Evolutionary conservation across 371 early-diverging fungal genomes (phyloP).

Genomic region (Apophysomyces variabilis): DNA sequence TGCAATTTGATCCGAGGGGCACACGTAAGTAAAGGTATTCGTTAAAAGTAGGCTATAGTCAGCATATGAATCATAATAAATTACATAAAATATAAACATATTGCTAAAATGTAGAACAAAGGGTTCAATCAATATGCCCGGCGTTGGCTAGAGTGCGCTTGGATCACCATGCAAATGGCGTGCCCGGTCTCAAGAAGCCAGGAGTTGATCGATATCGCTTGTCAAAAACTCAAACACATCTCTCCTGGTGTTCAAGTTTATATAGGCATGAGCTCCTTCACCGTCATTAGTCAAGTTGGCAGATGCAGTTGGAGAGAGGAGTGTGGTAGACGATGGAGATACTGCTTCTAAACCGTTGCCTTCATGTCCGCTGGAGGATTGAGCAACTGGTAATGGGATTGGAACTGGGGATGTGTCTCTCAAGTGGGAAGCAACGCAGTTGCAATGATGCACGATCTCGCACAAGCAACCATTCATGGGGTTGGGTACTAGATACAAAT

Average conservation of each 20-base stretch:
- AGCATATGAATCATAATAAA: no score
- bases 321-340: background rate
- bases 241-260: background rate
- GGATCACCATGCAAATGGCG: no score
- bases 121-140: background rate
- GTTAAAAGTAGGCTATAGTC: no score
- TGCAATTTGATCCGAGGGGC: no score
- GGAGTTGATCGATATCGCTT: background rate
- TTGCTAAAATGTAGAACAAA: background rate
- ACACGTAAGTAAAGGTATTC: no score
- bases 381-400: no score
- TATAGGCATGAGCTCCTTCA: background rate
- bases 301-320: background rate
- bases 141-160: no score
- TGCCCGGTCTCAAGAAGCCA: background rate
- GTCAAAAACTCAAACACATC: constrained; percentile 3
- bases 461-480: constrained; percentile 42
- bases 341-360: background rate
- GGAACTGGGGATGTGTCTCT: constrained; percentile 24
- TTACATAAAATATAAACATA: no score
- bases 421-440: constrained; percentile 31
- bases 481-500: constrained; percentile 26
- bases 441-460: constrained; percentile 30
- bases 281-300: background rate
- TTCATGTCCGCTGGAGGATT: background rate